Evolutionary conservation across 2,329 filamentous ascomycete genomes (phyloP).

Genomic region (Fusarium sp.): DNA sequence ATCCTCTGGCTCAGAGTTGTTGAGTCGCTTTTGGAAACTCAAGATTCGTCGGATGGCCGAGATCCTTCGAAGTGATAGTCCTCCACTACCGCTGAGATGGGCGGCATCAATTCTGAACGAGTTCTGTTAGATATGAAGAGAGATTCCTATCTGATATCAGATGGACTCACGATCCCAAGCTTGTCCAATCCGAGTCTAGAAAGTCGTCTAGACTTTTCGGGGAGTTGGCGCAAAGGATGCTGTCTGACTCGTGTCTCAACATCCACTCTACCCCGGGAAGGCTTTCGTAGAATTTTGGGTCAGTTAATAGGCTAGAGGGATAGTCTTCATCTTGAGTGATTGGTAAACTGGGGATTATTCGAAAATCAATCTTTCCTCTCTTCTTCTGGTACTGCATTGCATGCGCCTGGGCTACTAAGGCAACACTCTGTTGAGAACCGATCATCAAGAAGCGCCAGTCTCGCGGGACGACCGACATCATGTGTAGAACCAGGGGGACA

Average conservation of each 20-base stretch:
- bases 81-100: slow-evolving; percentile 64
- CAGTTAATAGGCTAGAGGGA: slow-evolving; percentile 58
- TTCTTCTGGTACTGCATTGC: background rate
- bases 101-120: slow-evolving; percentile 44
- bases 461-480: slow-evolving; percentile 63
- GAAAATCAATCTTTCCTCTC: background rate
- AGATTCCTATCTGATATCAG: background rate
- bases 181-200: background rate
- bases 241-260: slow-evolving; percentile 66
- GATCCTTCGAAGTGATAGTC: slow-evolving; percentile 65
- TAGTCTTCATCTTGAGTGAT: background rate
- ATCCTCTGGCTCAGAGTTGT: background rate
- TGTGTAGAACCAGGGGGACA: slow-evolving; percentile 63
- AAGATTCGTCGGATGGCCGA: slow-evolving; percentile 63
- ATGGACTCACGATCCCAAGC: background rate
- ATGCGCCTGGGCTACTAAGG: slow-evolving; percentile 49
- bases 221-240: slow-evolving; percentile 67
- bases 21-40: slow-evolving; percentile 53
- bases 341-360: background rate
- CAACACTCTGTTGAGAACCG: slow-evolving; percentile 61
- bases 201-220: slow-evolving; percentile 57
- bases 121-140: background rate
- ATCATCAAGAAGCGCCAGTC: slow-evolving; percentile 68
- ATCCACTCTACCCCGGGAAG: slow-evolving; percentile 65
- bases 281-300: slow-evolving; percentile 64